These are phyloP conservation scores for Schizochytrium sp. DNA, from an alignment of 108 stramenopile genomes.

Conservation along the genomic window DNA sequence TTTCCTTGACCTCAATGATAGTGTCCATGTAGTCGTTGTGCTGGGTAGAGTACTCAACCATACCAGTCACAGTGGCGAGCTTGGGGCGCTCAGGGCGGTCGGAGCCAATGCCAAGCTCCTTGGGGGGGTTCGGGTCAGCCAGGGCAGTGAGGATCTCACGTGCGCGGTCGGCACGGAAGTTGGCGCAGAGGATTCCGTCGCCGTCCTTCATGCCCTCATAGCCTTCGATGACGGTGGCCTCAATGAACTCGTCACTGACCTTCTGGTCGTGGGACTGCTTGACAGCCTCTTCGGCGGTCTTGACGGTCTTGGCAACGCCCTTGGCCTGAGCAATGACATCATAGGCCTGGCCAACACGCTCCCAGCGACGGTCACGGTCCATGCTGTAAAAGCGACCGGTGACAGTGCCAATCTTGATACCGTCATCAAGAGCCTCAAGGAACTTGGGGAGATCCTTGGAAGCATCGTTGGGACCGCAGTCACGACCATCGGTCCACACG, in stretches of 20 bases:
- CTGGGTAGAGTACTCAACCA: conserved; percentile 41
- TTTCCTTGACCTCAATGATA: conserved; percentile 41
- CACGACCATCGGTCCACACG: conserved; percentile 49
- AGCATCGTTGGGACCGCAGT: not conserved
- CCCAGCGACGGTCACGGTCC: conserved; percentile 60
- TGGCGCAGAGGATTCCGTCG: conserved; percentile 45
- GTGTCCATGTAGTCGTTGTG: not conserved
- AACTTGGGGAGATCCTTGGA: conserved; percentile 19
- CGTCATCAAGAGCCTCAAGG: conserved; percentile 22
- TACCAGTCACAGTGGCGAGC: conserved; percentile 15
- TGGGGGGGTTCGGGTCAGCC: conserved; percentile 47
- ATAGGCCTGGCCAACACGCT: conserved; percentile 51
- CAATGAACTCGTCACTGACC: conserved; percentile 33
- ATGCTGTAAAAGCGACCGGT: conserved; percentile 50
- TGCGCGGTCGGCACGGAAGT: conserved; percentile 60
- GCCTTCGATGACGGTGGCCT: conserved; percentile 36
- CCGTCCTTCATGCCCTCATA: conserved; percentile 55
- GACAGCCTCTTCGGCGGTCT: conserved; percentile 8
- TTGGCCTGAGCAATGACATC: conserved; percentile 17
- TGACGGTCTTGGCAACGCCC: conserved; percentile 6
- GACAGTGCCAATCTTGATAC: conserved; percentile 36
- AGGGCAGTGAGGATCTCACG: conserved; percentile 55
- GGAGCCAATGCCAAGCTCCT: conserved; percentile 45
- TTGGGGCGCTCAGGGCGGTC: conserved; percentile 49
- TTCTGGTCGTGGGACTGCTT: conserved; percentile 57